Conservation (phyloP, 179 eudicot genomes). For the Silene coronaria region DNA sequence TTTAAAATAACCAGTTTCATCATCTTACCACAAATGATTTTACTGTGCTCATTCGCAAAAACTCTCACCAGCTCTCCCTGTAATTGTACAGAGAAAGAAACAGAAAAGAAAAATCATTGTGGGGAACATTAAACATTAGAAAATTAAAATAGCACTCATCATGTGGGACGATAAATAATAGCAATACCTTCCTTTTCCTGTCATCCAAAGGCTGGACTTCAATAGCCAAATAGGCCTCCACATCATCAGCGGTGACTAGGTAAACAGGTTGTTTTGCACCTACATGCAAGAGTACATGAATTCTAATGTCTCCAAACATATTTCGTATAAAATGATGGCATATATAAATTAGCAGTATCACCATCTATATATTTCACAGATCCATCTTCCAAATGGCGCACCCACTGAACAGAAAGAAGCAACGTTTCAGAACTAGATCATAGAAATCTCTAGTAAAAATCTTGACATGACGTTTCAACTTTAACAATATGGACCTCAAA, state of each 20-base stretch:
- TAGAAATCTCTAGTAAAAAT: slow-evolving; percentile 4
- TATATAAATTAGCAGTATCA: slow-evolving; percentile 27
- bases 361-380: slow-evolving; percentile 88
- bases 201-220: slow-evolving; percentile 96
- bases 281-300: slow-evolving; percentile 26
- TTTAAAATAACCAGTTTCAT: neutral
- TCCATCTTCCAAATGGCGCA: slow-evolving; percentile 95
- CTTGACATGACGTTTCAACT: slow-evolving; percentile 1
- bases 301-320: slow-evolving; percentile 12
- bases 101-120: neutral
- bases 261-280: slow-evolving; percentile 93
- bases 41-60: slow-evolving; percentile 83
- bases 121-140: neutral
- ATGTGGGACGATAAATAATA: neutral
- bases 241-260: slow-evolving; percentile 90
- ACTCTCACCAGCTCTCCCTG: slow-evolving; percentile 92
- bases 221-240: slow-evolving; percentile 72
- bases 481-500: slow-evolving; percentile 64
- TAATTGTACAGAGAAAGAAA: slow-evolving; percentile 14
- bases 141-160: neutral
- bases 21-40: slow-evolving; percentile 78
- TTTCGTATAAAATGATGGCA: slow-evolving; percentile 1
- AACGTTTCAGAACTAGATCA: slow-evolving; percentile 18
- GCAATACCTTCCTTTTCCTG: slow-evolving; percentile 73
- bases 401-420: slow-evolving; percentile 57